Conservation (phyloP, 1,284 basidiomycete species). For the Irpex rosettiformis region DNA sequence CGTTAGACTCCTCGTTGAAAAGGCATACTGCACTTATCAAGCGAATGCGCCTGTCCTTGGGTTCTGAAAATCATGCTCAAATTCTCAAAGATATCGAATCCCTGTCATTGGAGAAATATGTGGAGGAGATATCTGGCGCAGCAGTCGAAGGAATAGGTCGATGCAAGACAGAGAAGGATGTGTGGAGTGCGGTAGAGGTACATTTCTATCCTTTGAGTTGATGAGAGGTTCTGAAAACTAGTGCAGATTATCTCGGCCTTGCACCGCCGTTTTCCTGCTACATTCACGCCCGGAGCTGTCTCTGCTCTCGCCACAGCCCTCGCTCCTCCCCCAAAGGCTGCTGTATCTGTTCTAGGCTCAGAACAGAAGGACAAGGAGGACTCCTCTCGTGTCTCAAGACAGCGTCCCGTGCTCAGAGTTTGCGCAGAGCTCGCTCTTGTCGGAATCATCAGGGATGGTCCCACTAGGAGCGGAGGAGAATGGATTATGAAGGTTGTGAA, state of each 20-base stretch:
- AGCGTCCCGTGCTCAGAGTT: slow-evolving; percentile 83
- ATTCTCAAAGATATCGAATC: slow-evolving; percentile 89
- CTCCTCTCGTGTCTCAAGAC: slow-evolving; percentile 70
- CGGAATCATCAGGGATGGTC: slow-evolving; percentile 71
- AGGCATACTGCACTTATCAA: slow-evolving; percentile 93
- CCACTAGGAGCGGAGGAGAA: slow-evolving; percentile 71
- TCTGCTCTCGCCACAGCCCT: slow-evolving; percentile 65
- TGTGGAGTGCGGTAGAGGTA: slow-evolving; percentile 91
- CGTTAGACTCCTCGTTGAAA: slow-evolving; percentile 88
- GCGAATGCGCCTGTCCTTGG: slow-evolving; percentile 79
- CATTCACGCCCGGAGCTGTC: slow-evolving; percentile 76
- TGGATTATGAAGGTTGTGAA: slow-evolving; percentile 83
- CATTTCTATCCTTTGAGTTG: slow-evolving; percentile 21
- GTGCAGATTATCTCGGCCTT: slow-evolving; percentile 74
- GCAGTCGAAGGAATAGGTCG: slow-evolving; percentile 81
- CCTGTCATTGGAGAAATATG: slow-evolving; percentile 91
- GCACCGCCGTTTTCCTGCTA: slow-evolving; percentile 82
- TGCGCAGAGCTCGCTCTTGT: slow-evolving; percentile 89
- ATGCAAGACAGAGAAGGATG: slow-evolving; percentile 87
- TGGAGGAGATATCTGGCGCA: slow-evolving; percentile 91
- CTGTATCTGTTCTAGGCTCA: slow-evolving; percentile 54
- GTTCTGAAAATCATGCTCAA: slow-evolving; percentile 76
- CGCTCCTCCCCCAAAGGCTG: slow-evolving; percentile 55
- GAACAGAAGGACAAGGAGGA: slow-evolving; percentile 97
- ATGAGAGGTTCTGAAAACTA: slow-evolving; percentile 8